phyloP scores from a whole-genome alignment of 257 asterid genomes.

The Solanum chmielewskii region DNA sequence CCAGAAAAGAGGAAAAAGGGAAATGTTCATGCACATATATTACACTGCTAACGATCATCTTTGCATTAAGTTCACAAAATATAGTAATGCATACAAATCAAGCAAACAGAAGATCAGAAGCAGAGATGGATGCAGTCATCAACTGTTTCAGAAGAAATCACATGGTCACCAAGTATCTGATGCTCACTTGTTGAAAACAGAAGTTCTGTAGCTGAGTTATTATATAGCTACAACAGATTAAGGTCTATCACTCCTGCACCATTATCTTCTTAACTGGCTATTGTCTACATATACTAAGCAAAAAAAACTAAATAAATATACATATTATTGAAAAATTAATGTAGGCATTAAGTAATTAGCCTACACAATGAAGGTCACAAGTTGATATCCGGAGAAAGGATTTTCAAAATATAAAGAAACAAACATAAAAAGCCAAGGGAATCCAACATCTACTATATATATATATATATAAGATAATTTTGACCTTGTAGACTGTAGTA shows the following conservation, averaged over 20 bases:
- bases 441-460: neutral
- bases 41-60: neutral
- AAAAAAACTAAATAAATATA: neutral
- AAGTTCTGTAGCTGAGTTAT: neutral
- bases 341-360: neutral
- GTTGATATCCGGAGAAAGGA: neutral
- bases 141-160: neutral
- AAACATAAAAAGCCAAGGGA: neutral
- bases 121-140: neutral
- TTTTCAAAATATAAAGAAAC: neutral
- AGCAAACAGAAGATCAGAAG: neutral
- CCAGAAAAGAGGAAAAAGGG: neutral
- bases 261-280: neutral
- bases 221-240: neutral
- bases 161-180: neutral
- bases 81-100: neutral
- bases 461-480: neutral
- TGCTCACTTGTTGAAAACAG: neutral
- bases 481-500: neutral
- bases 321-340: too few relatives aligned
- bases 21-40: neutral
- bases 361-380: neutral
- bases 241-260: neutral
- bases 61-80: neutral
- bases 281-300: neutral